Percentiles rank a stretch among this genome's conserved stretches.
Conservation (phyloP, 129 eudicot genomes). For the Saussurea involucrata region DNA sequence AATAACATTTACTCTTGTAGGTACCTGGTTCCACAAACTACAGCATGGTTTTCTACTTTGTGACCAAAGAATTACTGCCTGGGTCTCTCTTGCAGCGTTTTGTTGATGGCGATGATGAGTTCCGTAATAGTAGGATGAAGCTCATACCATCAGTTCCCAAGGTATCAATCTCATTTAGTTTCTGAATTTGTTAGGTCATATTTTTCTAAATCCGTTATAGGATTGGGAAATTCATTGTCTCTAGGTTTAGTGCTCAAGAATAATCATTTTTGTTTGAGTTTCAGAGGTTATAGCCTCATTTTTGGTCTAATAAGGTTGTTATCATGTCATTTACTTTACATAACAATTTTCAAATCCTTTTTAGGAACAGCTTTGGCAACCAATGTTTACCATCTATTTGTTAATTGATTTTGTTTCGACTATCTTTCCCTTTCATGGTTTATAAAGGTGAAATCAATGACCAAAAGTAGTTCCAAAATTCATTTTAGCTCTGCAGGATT, state of each 20-base stretch:
- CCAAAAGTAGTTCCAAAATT: background rate
- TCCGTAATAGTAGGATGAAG: constrained; percentile 91
- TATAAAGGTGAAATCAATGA: background rate
- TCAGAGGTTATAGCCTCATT: background rate
- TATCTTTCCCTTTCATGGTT: background rate
- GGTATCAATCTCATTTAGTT: constrained; percentile 39
- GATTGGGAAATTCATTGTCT: background rate
- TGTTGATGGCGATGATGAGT: constrained; percentile 99
- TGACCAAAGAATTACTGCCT: constrained; percentile 53
- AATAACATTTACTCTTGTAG: constrained; percentile 36
- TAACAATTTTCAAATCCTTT: background rate
- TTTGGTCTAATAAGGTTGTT: background rate
- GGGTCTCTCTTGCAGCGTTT: constrained; percentile 92
- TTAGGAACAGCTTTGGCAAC: background rate
- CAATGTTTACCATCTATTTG: background rate
- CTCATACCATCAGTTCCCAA: constrained; percentile 97
- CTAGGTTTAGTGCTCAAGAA: background rate
- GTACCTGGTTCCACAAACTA: constrained; percentile 96
- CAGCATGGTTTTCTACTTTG: constrained; percentile 97
- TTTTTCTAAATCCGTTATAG: background rate
- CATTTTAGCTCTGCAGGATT: background rate
- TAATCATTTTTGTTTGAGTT: background rate
- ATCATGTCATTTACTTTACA: background rate
- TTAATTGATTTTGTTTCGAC: background rate
- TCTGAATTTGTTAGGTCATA: background rate